Conservation (phyloP, 108 stramenopile genomes). For the Schizochytrium sp. region DNA sequence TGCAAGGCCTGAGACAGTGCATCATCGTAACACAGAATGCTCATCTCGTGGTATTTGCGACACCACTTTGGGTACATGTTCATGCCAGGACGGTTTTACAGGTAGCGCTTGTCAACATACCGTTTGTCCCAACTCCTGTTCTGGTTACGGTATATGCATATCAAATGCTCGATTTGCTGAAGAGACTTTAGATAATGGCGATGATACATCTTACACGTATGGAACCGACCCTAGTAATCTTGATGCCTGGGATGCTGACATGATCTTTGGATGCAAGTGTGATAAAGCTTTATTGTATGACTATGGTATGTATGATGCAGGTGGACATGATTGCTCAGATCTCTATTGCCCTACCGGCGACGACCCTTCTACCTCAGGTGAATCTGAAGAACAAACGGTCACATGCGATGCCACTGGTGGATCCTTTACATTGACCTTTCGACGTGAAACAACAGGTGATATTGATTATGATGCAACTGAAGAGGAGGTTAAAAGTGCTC, state of each 20-base stretch:
- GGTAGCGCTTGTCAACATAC: constrained; percentile 78
- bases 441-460: constrained; percentile 73
- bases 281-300: constrained; percentile 65
- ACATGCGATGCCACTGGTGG: constrained; percentile 80
- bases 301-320: constrained; percentile 57
- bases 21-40: constrained; percentile 78
- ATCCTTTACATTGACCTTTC: constrained; percentile 80
- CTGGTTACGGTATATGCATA: constrained; percentile 82
- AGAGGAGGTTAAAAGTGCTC: constrained; percentile 69
- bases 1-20: not conserved
- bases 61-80: constrained; percentile 73
- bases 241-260: constrained; percentile 73
- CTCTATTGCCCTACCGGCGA: constrained; percentile 71
- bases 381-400: constrained; percentile 78
- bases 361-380: constrained; percentile 69
- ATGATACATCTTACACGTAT: constrained; percentile 75
- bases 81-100: constrained; percentile 69
- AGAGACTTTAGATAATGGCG: constrained; percentile 73
- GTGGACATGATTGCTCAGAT: constrained; percentile 72
- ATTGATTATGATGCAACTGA: constrained; percentile 79
- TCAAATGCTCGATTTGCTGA: constrained; percentile 77
- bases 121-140: constrained; percentile 74
- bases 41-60: constrained; percentile 77
- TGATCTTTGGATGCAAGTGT: constrained; percentile 72
- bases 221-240: constrained; percentile 70